These are phyloP conservation scores for Colletotrichum filicis DNA, from an alignment of 2,329 filamentous ascomycete species.

Conservation along the genomic window DNA sequence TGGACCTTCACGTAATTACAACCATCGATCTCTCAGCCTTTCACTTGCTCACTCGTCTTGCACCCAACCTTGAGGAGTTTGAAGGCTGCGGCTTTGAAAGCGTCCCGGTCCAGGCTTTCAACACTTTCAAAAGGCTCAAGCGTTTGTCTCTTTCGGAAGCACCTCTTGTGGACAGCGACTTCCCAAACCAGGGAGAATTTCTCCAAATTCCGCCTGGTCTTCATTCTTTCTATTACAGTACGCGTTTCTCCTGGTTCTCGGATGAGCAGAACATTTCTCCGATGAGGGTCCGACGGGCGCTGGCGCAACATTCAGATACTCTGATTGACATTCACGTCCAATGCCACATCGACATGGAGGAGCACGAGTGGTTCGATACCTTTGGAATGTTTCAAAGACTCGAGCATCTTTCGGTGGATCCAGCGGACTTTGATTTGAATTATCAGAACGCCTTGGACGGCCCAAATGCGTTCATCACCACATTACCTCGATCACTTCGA, in stretches of 20 bases:
- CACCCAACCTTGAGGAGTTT: neutral
- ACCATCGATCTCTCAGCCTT: neutral
- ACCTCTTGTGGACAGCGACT: too few species aligned
- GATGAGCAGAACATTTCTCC: neutral
- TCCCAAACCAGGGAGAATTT: too few species aligned
- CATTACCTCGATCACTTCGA: too few species aligned
- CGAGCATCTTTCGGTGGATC: too few species aligned
- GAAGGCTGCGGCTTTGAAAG: neutral
- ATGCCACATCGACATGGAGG: too few species aligned
- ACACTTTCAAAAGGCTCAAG: neutral
- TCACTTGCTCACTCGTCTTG: neutral
- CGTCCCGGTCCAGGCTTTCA: neutral
- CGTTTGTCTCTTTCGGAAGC: neutral
- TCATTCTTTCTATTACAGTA: neutral
- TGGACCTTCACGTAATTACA: too few species aligned
- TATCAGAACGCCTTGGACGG: too few species aligned
- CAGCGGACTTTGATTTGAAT: too few species aligned
- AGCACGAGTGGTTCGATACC: too few species aligned
- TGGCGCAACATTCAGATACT: neutral
- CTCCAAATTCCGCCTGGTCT: neutral
- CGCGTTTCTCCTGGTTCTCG: neutral
- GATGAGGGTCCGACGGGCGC: neutral
- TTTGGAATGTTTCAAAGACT: too few species aligned
- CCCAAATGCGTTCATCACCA: too few species aligned
- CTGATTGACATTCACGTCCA: too few species aligned